Evolutionary conservation across 768 basidiomycete genomes (phyloP).

Genomic region (Asterophora parasitica): DNA sequence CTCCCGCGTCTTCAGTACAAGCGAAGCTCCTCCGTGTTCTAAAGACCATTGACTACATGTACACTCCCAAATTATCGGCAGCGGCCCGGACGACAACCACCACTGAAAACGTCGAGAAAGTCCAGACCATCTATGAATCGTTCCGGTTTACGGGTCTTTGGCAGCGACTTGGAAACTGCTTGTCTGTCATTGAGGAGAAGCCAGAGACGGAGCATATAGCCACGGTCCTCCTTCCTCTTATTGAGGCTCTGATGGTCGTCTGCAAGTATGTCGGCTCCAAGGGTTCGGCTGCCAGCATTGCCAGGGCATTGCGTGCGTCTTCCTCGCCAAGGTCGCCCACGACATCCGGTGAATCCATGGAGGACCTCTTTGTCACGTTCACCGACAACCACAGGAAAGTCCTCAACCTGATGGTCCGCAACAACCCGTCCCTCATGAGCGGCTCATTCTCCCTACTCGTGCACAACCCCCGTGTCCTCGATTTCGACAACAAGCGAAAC

Average conservation of each 20-base stretch:
- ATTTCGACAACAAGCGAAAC: conserved; percentile 99
- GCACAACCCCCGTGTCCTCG: conserved; percentile 92
- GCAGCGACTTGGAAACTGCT: conserved; percentile 85
- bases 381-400: conserved; percentile 92
- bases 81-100: conserved; percentile 31
- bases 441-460: conserved; percentile 96
- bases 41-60: conserved; percentile 98
- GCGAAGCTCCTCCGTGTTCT: conserved; percentile 94
- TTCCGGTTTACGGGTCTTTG: conserved; percentile 90
- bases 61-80: conserved; percentile 52
- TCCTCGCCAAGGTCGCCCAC: conserved; percentile 66
- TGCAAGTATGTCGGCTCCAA: conserved; percentile 90
- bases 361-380: conserved; percentile 89
- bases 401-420: conserved; percentile 95
- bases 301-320: conserved; percentile 55
- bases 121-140: conserved; percentile 83
- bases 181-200: conserved; percentile 76
- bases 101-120: conserved; percentile 68
- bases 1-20: conserved; percentile 89
- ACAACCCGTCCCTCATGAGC: conserved; percentile 96
- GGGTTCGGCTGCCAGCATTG: conserved; percentile 34
- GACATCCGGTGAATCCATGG: conserved; percentile 72
- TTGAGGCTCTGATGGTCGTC: conserved; percentile 97
- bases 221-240: conserved; percentile 87
- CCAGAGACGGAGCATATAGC: conserved; percentile 83